A percentile compares a stretch with the other conserved stretches of the same genome.
phyloP scores from a whole-genome alignment of 2,329 filamentous ascomycete species.

The Endothia cerciana region DNA sequence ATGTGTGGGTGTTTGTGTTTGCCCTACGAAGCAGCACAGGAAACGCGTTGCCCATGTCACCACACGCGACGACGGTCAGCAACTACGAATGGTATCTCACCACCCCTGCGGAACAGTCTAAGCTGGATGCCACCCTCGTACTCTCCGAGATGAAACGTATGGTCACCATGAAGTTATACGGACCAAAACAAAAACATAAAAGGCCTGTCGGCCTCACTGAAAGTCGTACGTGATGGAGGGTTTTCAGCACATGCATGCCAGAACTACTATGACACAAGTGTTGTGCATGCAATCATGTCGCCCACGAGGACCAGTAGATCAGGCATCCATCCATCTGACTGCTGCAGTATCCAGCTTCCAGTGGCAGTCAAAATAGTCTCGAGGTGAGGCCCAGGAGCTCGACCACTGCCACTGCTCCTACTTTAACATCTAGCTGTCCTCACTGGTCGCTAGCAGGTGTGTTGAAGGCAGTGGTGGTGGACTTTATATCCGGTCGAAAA shows the following conservation, averaged over 20 bases:
- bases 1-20: background rate
- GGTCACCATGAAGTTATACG: background rate
- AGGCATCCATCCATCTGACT: no score
- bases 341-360: background rate
- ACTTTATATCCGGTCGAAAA: slow-evolving; percentile 27
- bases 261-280: slow-evolving; percentile 11
- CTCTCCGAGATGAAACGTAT: background rate
- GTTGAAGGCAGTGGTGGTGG: slow-evolving; percentile 2
- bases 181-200: background rate
- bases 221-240: background rate
- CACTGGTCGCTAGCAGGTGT: background rate
- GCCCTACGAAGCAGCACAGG: background rate
- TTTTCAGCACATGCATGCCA: slow-evolving; percentile 5
- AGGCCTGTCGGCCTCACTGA: background rate
- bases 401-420: background rate
- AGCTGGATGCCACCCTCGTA: background rate
- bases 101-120: background rate
- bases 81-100: background rate
- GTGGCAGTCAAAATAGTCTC: background rate
- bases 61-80: background rate
- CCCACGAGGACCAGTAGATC: background rate
- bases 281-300: background rate
- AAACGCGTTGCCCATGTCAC: no score
- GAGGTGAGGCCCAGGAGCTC: background rate
- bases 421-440: background rate